These are phyloP conservation scores for Nakazawaea holstii DNA, from an alignment of 805 yeast genomes.

Conservation along the genomic window DNA sequence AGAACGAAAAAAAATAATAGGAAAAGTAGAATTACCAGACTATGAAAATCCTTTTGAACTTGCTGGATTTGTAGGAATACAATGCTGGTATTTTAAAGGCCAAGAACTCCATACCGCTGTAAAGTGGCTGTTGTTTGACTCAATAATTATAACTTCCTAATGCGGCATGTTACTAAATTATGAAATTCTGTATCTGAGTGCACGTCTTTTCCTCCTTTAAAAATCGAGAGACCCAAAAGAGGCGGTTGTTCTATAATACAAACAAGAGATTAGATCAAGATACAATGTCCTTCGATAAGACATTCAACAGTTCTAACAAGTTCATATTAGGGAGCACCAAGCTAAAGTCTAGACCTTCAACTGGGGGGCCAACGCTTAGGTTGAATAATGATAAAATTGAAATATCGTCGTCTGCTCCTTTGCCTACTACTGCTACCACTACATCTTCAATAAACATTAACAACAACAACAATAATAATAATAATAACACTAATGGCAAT, in stretches of 20 bases:
- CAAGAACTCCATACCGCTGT: no score
- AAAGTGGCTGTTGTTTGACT: no score
- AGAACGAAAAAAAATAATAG: no score
- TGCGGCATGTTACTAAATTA: no score
- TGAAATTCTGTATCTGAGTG: no score
- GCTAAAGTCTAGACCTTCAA: constrained; percentile 7
- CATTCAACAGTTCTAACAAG: constrained; percentile 6
- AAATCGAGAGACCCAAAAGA: neutral
- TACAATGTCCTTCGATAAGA: constrained; percentile 7
- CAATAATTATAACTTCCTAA: no score
- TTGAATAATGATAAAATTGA: constrained; percentile 6
- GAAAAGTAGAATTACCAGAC: no score
- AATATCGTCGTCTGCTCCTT: neutral
- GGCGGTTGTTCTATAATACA: neutral
- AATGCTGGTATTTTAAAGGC: no score
- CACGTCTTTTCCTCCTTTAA: neutral
- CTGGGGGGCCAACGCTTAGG: constrained; percentile 8
- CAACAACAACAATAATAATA: neutral
- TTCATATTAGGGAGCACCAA: constrained; percentile 6
- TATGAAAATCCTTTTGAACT: no score
- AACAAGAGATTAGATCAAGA: neutral
- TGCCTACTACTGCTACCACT: neutral
- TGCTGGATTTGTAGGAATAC: no score
- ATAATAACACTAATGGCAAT: neutral
- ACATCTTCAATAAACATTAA: neutral